phyloP scores from a whole-genome alignment of 805 yeast genomes.

The Candida ovalis region DNA sequence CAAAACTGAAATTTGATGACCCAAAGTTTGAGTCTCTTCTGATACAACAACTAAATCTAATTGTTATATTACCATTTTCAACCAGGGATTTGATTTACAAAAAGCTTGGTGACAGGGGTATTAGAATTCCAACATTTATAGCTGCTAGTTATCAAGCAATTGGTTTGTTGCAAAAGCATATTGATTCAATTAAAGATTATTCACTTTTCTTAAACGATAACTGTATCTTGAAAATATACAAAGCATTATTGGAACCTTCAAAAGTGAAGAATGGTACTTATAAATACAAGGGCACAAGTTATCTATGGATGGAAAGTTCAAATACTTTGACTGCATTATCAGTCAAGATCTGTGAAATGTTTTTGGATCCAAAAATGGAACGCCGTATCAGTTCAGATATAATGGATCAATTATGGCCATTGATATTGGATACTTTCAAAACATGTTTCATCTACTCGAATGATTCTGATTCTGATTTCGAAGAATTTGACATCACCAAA shows the following conservation, averaged over 20 bases:
- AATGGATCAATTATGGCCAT: conserved; percentile 33
- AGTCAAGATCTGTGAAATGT: conserved; percentile 26
- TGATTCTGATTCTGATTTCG: conserved; percentile 29
- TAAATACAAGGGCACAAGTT: conserved; percentile 20
- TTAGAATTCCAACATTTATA: conserved; percentile 57
- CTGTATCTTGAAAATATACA: conserved; percentile 42
- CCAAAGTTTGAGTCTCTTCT: conserved; percentile 40
- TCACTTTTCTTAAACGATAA: conserved; percentile 40
- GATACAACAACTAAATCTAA: conserved; percentile 50
- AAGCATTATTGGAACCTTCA: conserved; percentile 50
- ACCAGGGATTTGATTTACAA: conserved; percentile 53
- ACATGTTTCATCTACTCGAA: conserved; percentile 36
- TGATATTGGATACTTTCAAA: conserved; percentile 38
- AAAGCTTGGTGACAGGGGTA: conserved; percentile 41
- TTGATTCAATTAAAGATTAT: conserved; percentile 32
- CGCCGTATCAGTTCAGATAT: conserved; percentile 13
- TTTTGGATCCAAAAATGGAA: conserved; percentile 8
- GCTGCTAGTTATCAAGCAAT: conserved; percentile 52
- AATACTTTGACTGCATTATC: conserved; percentile 37
- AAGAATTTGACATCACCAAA: conserved; percentile 41
- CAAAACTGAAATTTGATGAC: conserved; percentile 25
- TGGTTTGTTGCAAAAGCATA: conserved; percentile 34
- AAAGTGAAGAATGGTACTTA: conserved; percentile 39
- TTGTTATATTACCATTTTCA: conserved; percentile 58
- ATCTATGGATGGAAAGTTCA: conserved; percentile 56